Evolutionary conservation across 805 yeast genomes (phyloP), one percentile per base, ranked within the genome.

Genomic region (Suhomyces faveliae): DNA sequence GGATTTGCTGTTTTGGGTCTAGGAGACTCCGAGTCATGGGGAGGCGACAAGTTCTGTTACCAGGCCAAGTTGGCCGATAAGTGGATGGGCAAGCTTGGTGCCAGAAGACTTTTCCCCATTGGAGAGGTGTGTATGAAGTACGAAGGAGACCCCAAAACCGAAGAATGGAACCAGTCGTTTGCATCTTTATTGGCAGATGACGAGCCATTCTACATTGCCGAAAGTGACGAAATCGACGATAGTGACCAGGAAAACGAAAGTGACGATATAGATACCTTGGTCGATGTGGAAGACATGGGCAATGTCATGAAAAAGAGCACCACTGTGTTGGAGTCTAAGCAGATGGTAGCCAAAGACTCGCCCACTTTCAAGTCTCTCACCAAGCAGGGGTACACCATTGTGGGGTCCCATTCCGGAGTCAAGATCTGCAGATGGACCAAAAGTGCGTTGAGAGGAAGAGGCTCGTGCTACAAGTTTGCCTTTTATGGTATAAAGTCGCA

Each of bases 341-440:
- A 88, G 64, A 90, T 90, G 97, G 96, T 90, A 40, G 89, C 96
- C 3, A 79, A 85, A 55, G 84, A 86, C 54, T 87, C 96, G 0
- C 97, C 96, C 22, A 90, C 97, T 0, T 90, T 73, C 66, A 87
- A 87, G 52, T 84, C 94, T 6, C 73, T 90, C 46, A 91, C 97
- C 0, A 90, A 90, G 59, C 97, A 90, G 68, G 97, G 97, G 0
- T 90, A 90, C 58, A 87, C 95, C 0, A 83, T 90, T 52, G 96
- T 90, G 35, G 97, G 97, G 4, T 83, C 95, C 0, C 97, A 90
- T 59, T 89, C 96, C 0, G 97, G 97, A 29, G 97, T 90, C 40
- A 90, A 90, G 63, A 88, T 91, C 23, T 90, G 97, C 61, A 80
- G 97, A 59, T 90, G 97, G 97, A 91, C 97, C 0, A 91, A 91